Evolutionary conservation across 441 rosid genomes (phyloP).

Genomic region (Omphalea diandra): DNA sequence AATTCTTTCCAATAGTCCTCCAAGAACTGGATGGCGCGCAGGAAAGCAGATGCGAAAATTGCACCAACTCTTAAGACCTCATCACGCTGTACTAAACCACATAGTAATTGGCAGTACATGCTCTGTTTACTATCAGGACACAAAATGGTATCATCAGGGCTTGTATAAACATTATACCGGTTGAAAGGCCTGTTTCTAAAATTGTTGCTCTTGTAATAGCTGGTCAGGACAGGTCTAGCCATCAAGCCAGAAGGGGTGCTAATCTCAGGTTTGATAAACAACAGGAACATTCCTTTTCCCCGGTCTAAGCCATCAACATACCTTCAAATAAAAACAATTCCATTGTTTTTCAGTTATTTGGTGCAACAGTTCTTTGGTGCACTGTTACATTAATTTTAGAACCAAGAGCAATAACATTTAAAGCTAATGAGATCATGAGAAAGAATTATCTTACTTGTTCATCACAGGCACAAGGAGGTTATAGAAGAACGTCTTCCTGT

Average conservation of each 20-base stretch:
- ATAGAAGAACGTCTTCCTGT: conserved; percentile 80
- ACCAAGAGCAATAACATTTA: not conserved
- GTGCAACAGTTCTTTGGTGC: not conserved
- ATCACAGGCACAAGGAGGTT: conserved; percentile 82
- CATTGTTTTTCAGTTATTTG: not conserved
- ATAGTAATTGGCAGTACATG: conserved; percentile 85
- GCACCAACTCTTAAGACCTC: conserved; percentile 83
- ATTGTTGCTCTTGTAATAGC: conserved; percentile 80
- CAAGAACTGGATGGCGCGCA: conserved; percentile 75
- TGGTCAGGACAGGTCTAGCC: conserved; percentile 91
- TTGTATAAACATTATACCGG: conserved; percentile 68
- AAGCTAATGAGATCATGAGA: not conserved
- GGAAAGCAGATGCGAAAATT: conserved; percentile 82
- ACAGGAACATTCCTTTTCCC: conserved; percentile 86
- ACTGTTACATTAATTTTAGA: conserved; percentile 29
- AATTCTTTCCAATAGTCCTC: conserved; percentile 67
- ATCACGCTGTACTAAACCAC: conserved; percentile 62
- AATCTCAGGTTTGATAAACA: conserved; percentile 80
- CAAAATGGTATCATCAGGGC: conserved; percentile 80
- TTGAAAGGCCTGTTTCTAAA: conserved; percentile 74
- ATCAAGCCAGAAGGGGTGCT: conserved; percentile 69
- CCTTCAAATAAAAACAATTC: conserved; percentile 37
- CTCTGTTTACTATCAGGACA: conserved; percentile 86
- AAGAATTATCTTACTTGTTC: conserved; percentile 59
- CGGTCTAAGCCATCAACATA: conserved; percentile 70